phyloP scores from a whole-genome alignment of 2,329 filamentous ascomycete species.

The Scedosporium boydii region DNA sequence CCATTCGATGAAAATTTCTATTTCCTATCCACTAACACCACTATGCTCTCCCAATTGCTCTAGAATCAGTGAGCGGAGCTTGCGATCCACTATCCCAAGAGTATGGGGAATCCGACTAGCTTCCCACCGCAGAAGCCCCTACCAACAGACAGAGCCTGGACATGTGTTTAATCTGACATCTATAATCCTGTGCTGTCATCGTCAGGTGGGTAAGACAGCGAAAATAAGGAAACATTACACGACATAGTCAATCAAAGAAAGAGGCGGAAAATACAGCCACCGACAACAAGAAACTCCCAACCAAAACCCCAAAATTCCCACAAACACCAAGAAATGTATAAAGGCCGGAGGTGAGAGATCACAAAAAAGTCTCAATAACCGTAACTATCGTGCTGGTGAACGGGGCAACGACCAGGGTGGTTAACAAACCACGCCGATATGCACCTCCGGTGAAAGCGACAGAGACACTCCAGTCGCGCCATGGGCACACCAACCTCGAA shows the following conservation, averaged over 20 bases:
- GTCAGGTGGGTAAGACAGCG: background rate
- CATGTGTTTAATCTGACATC: background rate
- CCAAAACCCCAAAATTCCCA: background rate
- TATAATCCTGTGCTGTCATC: background rate
- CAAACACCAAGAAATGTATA: background rate
- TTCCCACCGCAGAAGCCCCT: no score
- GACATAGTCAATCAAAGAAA: background rate
- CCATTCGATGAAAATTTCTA: background rate
- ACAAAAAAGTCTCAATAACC: constrained; percentile 29
- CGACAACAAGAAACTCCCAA: background rate
- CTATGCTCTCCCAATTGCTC: background rate
- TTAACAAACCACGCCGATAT: constrained; percentile 54
- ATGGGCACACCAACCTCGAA: constrained; percentile 52
- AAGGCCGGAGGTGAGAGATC: background rate
- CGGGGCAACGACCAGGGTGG: constrained; percentile 54
- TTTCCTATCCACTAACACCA: background rate
- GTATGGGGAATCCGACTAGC: background rate
- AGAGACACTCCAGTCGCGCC: constrained; percentile 59
- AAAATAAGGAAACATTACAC: no score
- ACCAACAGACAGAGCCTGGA: no score
- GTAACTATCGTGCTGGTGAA: constrained; percentile 55
- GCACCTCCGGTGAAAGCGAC: constrained; percentile 52
- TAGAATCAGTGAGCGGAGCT: background rate
- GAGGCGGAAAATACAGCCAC: background rate
- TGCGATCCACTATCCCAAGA: background rate